Base-by-base conservation (phyloP, 768 basidiomycete genomes). In the Leccinum uliginosum region DNA sequence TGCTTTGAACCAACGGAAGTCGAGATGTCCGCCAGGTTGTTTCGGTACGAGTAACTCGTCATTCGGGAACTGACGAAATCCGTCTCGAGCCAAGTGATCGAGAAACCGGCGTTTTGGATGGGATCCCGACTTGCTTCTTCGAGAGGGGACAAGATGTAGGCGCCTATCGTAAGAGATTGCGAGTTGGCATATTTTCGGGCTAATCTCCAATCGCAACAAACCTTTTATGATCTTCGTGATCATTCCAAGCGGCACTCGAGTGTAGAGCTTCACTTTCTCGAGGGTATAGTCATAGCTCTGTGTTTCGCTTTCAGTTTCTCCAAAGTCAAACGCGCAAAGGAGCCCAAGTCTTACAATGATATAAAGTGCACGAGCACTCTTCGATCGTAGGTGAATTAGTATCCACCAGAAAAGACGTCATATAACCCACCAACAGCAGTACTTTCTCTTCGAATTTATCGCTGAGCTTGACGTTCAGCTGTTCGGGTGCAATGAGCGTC, bases 391-490 rank as follows among this genome's bases (percentile, higher is more conserved):
- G 30, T 63, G 24, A 59, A 53, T 50, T 17, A 17, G 17, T 52
- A 34, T 52, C 34, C 52, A 23, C 53, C 19, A 47, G 4, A 34
- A 47, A 54, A 17, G 17, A 26, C 23, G 19, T 7, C n/a, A 53
- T 48, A 40, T 34, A 23, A 78, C 91, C 56, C 52, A 94, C 94
- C 71, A 98, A 70, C 1, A 99, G 73, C 17, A 98, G 60, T 3
- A 99, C 85, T 70, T 98, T 98, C 76, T 98, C 97, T 73, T 98
- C 95, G 60, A 93, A 93, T 61, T 84, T 87, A 40, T 88, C 80
- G n/a, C 83, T 80, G 7, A 90, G 66, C 69, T 80, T 91, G 50
- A 78, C 74, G 64, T 89, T 90, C 53, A 90, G 67, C 51, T 88
- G 83, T 61, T 85, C 82, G 0, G 97, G 97, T 0, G 91, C 83